Conservation (phyloP, 139 green algal species). For the Nannochloris sp. region DNA sequence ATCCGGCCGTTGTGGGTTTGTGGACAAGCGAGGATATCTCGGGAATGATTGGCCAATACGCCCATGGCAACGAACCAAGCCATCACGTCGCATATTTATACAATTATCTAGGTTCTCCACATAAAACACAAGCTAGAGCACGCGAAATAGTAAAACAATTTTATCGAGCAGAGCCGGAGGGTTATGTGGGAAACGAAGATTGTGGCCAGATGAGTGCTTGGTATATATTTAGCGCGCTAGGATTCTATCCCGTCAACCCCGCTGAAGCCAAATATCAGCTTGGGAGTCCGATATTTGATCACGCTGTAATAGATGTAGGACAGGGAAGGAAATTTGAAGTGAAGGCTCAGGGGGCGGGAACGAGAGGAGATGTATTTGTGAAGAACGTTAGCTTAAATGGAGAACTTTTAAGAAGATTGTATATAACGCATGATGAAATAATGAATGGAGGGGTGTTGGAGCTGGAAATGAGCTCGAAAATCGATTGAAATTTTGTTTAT, state of each 20-base stretch:
- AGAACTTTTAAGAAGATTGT: background rate
- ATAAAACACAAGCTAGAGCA: background rate
- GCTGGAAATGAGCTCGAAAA: background rate
- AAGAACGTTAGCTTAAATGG: background rate
- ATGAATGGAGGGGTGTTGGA: background rate
- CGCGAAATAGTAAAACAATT: background rate
- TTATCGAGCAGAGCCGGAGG: background rate
- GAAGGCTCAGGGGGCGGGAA: background rate
- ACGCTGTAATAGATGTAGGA: background rate
- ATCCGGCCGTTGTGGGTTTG: background rate
- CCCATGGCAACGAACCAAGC: conserved; percentile 3
- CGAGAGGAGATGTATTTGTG: background rate
- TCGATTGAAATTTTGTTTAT: too few relatives aligned
- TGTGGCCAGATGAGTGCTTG: conserved; percentile 13
- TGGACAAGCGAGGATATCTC: background rate
- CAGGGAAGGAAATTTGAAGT: background rate
- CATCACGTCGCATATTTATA: conserved; percentile 4
- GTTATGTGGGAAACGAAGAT: conserved; percentile 4
- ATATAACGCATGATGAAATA: background rate
- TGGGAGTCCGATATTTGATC: conserved; percentile 2
- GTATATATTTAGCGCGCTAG: conserved; percentile 1
- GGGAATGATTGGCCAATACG: conserved; percentile 6
- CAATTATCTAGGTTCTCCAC: background rate
- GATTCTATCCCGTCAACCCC: conserved; percentile 8
- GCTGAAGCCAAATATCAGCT: background rate